Evolutionary conservation across 441 rosid genomes (phyloP).

Genomic region (Hura crepitans): DNA sequence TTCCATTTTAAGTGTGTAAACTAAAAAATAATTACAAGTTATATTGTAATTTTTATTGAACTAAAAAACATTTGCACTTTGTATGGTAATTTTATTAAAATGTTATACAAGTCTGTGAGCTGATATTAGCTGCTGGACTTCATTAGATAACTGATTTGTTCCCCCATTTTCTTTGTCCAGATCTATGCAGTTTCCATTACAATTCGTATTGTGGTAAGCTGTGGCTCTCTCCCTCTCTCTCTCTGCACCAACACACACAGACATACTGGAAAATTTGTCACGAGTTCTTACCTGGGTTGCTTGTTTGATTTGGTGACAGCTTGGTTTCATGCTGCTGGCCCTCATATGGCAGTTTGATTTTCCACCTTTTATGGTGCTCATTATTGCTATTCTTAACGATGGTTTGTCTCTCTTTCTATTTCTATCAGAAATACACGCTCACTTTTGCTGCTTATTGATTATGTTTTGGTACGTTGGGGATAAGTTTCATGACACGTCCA

Average conservation of each 20-base stretch:
- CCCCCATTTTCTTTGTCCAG: constrained; percentile 37
- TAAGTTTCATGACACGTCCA: not conserved
- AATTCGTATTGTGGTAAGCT: constrained; percentile 91
- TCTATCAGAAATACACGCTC: not conserved
- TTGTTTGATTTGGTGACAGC: constrained; percentile 36
- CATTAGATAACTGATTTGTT: constrained; percentile 9
- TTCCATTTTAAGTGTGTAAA: not conserved
- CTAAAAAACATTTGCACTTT: not conserved
- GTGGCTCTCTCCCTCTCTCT: not conserved
- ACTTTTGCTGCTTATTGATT: not conserved
- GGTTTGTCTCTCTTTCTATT: constrained; percentile 48
- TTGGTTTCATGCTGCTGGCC: constrained; percentile 93
- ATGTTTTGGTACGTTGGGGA: not conserved
- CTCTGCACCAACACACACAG: not conserved
- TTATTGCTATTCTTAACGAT: constrained; percentile 91
- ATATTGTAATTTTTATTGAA: no score
- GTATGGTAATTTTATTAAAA: not conserved
- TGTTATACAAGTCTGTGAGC: not conserved
- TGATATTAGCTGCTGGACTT: constrained; percentile 1
- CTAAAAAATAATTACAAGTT: no score
- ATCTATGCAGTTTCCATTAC: constrained; percentile 96
- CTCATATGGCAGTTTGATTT: constrained; percentile 96
- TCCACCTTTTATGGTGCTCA: constrained; percentile 99
- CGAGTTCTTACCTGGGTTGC: not conserved
- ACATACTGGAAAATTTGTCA: not conserved